Evolutionary conservation across 2,329 filamentous ascomycete species (phyloP), one percentile per base, ranked within the genome.

Genomic region (Elsinoe australis): DNA sequence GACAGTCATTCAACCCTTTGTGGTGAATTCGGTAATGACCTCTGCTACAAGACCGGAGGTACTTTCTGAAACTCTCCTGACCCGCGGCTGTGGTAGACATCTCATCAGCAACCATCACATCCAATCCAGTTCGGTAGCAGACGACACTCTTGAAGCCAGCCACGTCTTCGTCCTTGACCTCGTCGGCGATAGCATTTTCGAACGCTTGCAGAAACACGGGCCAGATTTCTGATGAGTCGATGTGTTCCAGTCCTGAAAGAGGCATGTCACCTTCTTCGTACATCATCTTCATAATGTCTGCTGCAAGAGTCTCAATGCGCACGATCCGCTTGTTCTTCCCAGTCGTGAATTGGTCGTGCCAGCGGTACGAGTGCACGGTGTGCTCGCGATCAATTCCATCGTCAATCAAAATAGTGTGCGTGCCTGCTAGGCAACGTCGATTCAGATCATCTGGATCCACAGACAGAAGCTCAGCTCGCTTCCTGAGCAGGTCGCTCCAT

Each of bases 91-190:
- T 54, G 28, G 61, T 54, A 14, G 62, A 56, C 9, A 59, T 68
- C 1, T 70, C 67, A 1, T 71, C 61, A 47, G 73, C 67, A 5
- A 72, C 60, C n/a, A 74, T 67, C 12, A 90, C 70, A 31, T 77
- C 75, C 4, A 89, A 70, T 0, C 87, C 87, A 0, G 81, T 85
- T 10, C 86, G 76, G 61, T 92, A 92, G 65, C 86, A 90, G 49
- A 94, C 78, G 41, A 89, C 79, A 1, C 81, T 85, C 64, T 94
- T 92, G 73, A 94, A 94, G 2, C 77, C 87, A 1, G 79, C 85
- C 1, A 94, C 80, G 14, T 81, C 74, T 0, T 76, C 67, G 58
- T 92, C 81, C 0, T 71, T 67, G 19, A 88, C 71, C 2, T 78
- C 74, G 1, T 71, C 64, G 8, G 67, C 59, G 28, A 92, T 80